Base-by-base conservation (phyloP, 495 filamentous ascomycete species). In the Umbilicaria muhlenbergii region DNA sequence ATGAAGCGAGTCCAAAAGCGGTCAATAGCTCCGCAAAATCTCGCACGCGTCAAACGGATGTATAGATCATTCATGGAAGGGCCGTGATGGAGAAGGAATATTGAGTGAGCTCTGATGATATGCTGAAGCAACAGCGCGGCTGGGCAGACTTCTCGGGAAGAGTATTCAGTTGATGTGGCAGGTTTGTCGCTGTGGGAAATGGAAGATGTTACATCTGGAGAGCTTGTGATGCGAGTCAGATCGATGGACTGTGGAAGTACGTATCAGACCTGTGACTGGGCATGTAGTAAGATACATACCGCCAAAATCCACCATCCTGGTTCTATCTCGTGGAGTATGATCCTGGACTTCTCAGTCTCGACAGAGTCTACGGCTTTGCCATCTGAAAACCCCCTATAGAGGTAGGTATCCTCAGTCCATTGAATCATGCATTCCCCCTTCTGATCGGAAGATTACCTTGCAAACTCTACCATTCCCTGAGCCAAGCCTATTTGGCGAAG, bases 381-480 rank as follows among this genome's bases (percentile, higher is more conserved):
- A 46, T 72, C 70, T 5, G 86, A 83, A 57, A 96, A 96, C 48
- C 78, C 82, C 50, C 80, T 83, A 44, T 13, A 34, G 17, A 48
- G 24, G 11, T 32, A 48, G 24, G 11, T 32, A 14, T 34, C n/a
- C 49, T 38, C 47, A 49, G 44, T 34, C 44, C 34, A 10, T 11
- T 6, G 2, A 21, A 17, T 6, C 17, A 52, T 3, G 16, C 24
- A 42, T 17, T 16, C 32, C 19, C 11, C 18, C 14, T 28, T 38
- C 32, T 6, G 8, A 28, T 28, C 6, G 24, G 24, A 7, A 35
- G 19, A 63, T 41, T 58, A 83, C 79, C 69, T 77, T 49, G 83
- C 82, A 63, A 99, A 96, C 59, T 81, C 81, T 45, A 94, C 85
- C 77, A 96, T 94, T 42, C 87, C 91, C 67, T 99, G 91, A 41